Evolutionary conservation across 192 early-diverging fungal genomes (phyloP).

Genomic region (Podila horticola): DNA sequence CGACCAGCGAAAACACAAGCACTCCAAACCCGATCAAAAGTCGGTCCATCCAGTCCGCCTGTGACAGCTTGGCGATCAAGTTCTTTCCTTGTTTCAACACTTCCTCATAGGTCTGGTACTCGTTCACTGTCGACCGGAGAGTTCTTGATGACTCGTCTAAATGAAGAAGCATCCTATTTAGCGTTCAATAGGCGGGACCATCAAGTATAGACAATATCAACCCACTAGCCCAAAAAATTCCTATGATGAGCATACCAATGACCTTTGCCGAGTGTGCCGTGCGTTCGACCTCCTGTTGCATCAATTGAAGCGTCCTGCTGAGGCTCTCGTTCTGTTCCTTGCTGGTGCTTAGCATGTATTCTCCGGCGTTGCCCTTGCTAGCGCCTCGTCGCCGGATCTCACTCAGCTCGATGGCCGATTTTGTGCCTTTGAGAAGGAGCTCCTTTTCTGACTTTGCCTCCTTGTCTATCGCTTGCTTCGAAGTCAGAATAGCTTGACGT

Average conservation of each 20-base stretch:
- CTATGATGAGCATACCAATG: conserved; percentile 54
- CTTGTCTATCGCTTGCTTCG: conserved; percentile 61
- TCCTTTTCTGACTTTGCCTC: conserved; percentile 57
- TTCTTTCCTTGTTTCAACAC: conserved; percentile 64
- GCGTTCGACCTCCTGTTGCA: conserved; percentile 74
- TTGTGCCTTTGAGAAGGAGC: conserved; percentile 40
- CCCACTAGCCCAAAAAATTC: not conserved
- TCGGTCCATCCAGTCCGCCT: conserved; percentile 75
- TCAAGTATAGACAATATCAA: too few relatives aligned
- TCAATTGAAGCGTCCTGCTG: conserved; percentile 65
- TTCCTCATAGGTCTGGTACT: conserved; percentile 66
- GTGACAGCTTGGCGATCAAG: conserved; percentile 71
- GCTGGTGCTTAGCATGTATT: conserved; percentile 59
- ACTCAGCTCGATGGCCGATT: conserved; percentile 46
- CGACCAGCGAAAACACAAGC: conserved; percentile 67
- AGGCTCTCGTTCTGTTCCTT: conserved; percentile 70
- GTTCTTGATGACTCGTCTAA: conserved; percentile 69
- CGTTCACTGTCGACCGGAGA: conserved; percentile 56
- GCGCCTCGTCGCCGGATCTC: conserved; percentile 54
- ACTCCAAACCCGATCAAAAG: conserved; percentile 69
- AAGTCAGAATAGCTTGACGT: conserved; percentile 59
- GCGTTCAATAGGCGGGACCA: not conserved
- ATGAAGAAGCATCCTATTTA: not conserved
- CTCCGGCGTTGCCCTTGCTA: conserved; percentile 47
- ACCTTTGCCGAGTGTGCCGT: conserved; percentile 63